Conservation (phyloP, 108 stramenopile genomes). For the Fragilariopsis cylindrus region DNA sequence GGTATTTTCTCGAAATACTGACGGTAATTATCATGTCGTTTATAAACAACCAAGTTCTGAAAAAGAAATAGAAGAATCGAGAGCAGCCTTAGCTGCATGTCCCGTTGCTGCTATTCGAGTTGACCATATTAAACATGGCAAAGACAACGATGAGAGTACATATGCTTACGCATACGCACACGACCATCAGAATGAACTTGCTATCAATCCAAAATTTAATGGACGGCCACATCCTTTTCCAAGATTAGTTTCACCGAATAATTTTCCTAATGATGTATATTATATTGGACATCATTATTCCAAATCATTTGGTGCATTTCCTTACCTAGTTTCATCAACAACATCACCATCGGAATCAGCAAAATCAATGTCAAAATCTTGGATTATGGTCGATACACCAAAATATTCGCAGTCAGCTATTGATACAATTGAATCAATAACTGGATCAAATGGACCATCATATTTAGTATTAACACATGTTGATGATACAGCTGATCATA, state of each 20-base stretch:
- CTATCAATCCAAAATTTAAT: slow-evolving; percentile 40
- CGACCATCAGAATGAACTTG: slow-evolving; percentile 11
- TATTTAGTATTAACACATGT: slow-evolving; percentile 70
- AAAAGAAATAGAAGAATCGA: slow-evolving; percentile 50
- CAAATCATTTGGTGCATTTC: slow-evolving; percentile 61
- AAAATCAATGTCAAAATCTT: slow-evolving; percentile 18
- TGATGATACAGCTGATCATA: slow-evolving; percentile 78
- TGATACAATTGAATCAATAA: slow-evolving; percentile 39
- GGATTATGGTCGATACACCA: slow-evolving; percentile 71
- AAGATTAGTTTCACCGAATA: slow-evolving; percentile 31
- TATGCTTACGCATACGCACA: not conserved
- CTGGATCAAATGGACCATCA: slow-evolving; percentile 45
- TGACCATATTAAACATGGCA: slow-evolving; percentile 37
- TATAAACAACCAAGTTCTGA: slow-evolving; percentile 44
- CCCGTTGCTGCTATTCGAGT: slow-evolving; percentile 76
- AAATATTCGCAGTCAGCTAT: slow-evolving; percentile 42
- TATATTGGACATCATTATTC: slow-evolving; percentile 71
- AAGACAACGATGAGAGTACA: not conserved
- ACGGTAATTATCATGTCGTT: slow-evolving; percentile 43
- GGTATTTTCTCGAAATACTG: slow-evolving; percentile 37
- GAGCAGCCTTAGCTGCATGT: slow-evolving; percentile 68
- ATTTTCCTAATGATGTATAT: slow-evolving; percentile 29
- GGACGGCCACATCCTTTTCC: slow-evolving; percentile 49
- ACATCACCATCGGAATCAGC: slow-evolving; percentile 15
- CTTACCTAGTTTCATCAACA: slow-evolving; percentile 46